phyloP scores from a whole-genome alignment of 495 filamentous ascomycete genomes.

The Tirmania nivea region DNA sequence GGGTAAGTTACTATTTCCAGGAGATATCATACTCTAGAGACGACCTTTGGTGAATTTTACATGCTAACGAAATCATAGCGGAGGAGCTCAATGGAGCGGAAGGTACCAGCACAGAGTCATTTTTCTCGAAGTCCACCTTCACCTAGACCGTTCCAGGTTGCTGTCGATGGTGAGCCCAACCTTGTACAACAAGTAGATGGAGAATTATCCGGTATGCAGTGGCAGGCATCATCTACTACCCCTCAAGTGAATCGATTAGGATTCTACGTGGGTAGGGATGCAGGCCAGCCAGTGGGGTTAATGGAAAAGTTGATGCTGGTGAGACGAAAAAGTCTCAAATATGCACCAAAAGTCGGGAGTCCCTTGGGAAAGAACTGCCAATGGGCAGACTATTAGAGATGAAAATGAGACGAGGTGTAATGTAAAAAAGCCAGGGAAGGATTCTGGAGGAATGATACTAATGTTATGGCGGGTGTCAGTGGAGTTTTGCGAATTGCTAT shows the following conservation, averaged over 20 bases:
- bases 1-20: constrained; percentile 6
- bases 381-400: neutral
- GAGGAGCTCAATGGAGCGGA: constrained; percentile 82
- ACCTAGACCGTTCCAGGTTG: neutral
- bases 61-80: constrained; percentile 48
- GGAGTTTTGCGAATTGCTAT: no score
- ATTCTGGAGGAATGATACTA: no score
- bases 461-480: no score
- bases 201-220: constrained; percentile 28
- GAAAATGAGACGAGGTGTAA: no score
- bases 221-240: constrained; percentile 31
- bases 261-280: constrained; percentile 23
- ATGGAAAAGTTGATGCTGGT: constrained; percentile 49
- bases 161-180: constrained; percentile 10
- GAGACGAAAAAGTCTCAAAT: constrained; percentile 61
- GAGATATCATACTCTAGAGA: constrained; percentile 31
- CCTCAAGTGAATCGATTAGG: constrained; percentile 19
- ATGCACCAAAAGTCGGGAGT: constrained; percentile 56
- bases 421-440: no score
- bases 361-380: constrained; percentile 31
- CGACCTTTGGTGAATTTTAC: constrained; percentile 17
- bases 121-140: constrained; percentile 23
- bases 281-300: constrained; percentile 18
- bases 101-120: constrained; percentile 28
- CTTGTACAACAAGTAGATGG: constrained; percentile 17